These are phyloP conservation scores for Fusarium concolor DNA, from an alignment of 2,329 filamentous ascomycete species.

Conservation along the genomic window DNA sequence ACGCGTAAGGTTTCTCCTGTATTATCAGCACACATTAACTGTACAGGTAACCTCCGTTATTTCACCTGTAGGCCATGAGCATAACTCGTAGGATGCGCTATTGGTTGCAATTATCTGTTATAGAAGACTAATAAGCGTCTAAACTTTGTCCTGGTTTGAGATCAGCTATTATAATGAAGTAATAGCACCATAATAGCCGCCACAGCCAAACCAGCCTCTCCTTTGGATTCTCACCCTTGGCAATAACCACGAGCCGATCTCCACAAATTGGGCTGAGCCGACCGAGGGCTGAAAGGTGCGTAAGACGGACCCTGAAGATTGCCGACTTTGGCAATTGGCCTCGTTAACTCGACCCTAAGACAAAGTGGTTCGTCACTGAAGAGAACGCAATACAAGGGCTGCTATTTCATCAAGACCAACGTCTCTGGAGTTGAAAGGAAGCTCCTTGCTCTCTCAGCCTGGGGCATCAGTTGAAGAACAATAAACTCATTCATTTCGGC, in stretches of 20 bases:
- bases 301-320: slow-evolving; percentile 7
- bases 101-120: no score
- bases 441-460: not conserved
- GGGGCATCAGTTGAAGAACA: not conserved
- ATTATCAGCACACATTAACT: no score
- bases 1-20: no score
- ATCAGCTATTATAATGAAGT: no score
- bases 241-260: not conserved
- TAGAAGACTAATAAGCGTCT: no score
- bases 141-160: no score
- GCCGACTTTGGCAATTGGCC: not conserved
- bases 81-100: no score
- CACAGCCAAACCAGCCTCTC: no score
- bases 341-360: not conserved
- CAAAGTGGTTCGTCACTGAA: not conserved
- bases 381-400: not conserved
- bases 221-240: not conserved
- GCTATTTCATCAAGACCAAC: no score
- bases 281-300: not conserved
- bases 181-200: no score
- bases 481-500: not conserved
- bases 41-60: no score
- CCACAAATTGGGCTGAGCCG: slow-evolving; percentile 33
- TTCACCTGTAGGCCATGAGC: no score
- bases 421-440: not conserved